phyloP scores from a whole-genome alignment of 2,329 filamentous ascomycete species.

The Gremmenia infestans region DNA sequence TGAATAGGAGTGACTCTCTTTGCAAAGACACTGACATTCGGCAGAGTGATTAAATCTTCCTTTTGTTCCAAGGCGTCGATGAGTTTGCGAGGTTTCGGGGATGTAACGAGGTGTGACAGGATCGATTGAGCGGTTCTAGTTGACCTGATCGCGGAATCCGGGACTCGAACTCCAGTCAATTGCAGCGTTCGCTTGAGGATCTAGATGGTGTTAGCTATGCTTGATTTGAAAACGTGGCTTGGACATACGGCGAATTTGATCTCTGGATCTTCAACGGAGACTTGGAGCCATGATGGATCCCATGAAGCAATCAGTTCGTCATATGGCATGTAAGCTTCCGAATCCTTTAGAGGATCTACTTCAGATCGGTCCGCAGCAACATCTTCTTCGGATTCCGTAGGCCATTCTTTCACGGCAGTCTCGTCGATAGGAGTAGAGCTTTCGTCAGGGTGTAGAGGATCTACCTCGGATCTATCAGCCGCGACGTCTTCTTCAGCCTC shows the following conservation, averaged over 20 bases:
- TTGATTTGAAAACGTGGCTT: background rate
- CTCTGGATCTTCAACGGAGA: slow-evolving; percentile 50
- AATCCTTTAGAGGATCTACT: slow-evolving; percentile 17
- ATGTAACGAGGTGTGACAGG: slow-evolving; percentile 47
- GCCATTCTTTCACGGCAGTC: slow-evolving; percentile 16
- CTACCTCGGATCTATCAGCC: slow-evolving; percentile 23
- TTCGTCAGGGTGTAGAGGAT: slow-evolving; percentile 8
- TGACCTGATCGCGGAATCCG: slow-evolving; percentile 61
- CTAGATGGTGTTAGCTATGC: slow-evolving; percentile 41
- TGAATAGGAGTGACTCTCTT: slow-evolving; percentile 66
- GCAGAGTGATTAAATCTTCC: slow-evolving; percentile 45
- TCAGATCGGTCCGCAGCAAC: slow-evolving; percentile 24
- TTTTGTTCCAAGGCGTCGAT: slow-evolving; percentile 49
- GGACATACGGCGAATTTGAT: slow-evolving; percentile 70
- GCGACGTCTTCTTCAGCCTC: slow-evolving; percentile 27
- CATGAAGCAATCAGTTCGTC: slow-evolving; percentile 36
- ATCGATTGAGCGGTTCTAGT: slow-evolving; percentile 51
- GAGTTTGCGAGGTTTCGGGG: slow-evolving; percentile 57
- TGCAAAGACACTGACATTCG: slow-evolving; percentile 66
- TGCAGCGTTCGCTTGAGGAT: slow-evolving; percentile 76
- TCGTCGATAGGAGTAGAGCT: slow-evolving; percentile 13
- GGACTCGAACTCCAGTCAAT: slow-evolving; percentile 70
- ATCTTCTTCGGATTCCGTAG: slow-evolving; percentile 27
- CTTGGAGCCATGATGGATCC: slow-evolving; percentile 52
- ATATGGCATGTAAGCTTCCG: slow-evolving; percentile 23